Evolutionary conservation across 1,284 basidiomycete genomes (phyloP), one percentile per base, ranked within the genome.

Genomic region (Fistulinella staudtii): DNA sequence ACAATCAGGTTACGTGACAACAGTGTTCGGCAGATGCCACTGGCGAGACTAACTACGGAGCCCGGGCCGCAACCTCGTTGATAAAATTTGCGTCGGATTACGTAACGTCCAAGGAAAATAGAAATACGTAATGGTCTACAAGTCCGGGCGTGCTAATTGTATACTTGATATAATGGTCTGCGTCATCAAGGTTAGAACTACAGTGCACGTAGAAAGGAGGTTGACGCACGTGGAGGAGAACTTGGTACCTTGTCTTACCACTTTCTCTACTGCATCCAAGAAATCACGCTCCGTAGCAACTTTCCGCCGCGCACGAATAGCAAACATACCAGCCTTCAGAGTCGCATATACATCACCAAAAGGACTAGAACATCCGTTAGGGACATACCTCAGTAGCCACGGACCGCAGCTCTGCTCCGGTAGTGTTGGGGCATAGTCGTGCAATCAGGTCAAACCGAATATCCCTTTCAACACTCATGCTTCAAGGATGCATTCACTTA

Each of bases 371-470:
- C 40, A n/a, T 37, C 10, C n/a, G n/a, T n/a, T 39, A 3, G 15
- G 21, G 4, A 63, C 72, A 34, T 58, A 86, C 87, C 77, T 98
- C 96, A 14, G 96, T 99, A 8, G 94, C 94, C 8, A 99, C 95
- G 21, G 91, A 93, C 41, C 94, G 85, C 49, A 99, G 70, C 69
- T 99, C 96, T 20, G 96, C 96, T 53, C 96, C 96, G 3, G 96
- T 98, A 2, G 95, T 94, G 65, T 97, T 98, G 15, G 96, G 95
- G 67, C 96, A 99, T 47, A 99, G 71, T 27, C 96, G 85, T 17
- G 95, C 94, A 58, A 99, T 96, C 31, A 99, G 80, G 62, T 98
- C 94, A 66, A 95, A 99, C 45, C 96, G 90, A 59, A 99, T 99
- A 60, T 95, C 89, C 50, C 93, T 79, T 67, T 98, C 95, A 24